phyloP scores from a whole-genome alignment of 768 basidiomycete species.

The Collybia nuda region DNA sequence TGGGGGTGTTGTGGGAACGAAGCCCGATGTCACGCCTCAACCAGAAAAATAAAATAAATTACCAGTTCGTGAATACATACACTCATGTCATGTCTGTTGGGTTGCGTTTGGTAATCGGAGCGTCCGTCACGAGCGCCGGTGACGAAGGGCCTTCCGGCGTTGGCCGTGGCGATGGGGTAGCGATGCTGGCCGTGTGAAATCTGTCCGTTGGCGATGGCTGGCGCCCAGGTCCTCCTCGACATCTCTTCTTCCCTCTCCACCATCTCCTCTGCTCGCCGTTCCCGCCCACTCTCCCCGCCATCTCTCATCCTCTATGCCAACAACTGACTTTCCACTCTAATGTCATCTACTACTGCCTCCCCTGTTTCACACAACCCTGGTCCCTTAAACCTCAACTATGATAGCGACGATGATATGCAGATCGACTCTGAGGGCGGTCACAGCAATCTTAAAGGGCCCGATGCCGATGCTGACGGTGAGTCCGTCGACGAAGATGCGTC shows the following conservation, averaged over 20 bases:
- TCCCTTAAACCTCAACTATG: constrained; percentile 57
- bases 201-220: constrained; percentile 55
- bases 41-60: neutral
- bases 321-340: constrained; percentile 4
- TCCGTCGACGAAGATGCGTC: constrained; percentile 55
- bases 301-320: constrained; percentile 13
- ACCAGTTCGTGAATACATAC: too few relatives aligned
- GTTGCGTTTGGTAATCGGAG: constrained; percentile 35
- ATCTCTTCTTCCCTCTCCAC: constrained; percentile 35
- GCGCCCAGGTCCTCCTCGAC: constrained; percentile 45
- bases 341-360: constrained; percentile 28
- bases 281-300: constrained; percentile 21
- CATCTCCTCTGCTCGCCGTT: constrained; percentile 29
- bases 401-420: constrained; percentile 69
- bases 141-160: constrained; percentile 57
- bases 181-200: constrained; percentile 57
- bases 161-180: constrained; percentile 60
- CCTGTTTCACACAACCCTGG: constrained; percentile 31
- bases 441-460: constrained; percentile 44
- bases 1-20: neutral
- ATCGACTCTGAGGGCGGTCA: constrained; percentile 61
- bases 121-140: constrained; percentile 56
- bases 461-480: constrained; percentile 65
- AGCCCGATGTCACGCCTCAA: constrained; percentile 3
- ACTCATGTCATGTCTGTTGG: too few relatives aligned